These are phyloP conservation scores for Holtermannia corniformis DNA, from an alignment of 768 basidiomycete species.

Conservation along the genomic window DNA sequence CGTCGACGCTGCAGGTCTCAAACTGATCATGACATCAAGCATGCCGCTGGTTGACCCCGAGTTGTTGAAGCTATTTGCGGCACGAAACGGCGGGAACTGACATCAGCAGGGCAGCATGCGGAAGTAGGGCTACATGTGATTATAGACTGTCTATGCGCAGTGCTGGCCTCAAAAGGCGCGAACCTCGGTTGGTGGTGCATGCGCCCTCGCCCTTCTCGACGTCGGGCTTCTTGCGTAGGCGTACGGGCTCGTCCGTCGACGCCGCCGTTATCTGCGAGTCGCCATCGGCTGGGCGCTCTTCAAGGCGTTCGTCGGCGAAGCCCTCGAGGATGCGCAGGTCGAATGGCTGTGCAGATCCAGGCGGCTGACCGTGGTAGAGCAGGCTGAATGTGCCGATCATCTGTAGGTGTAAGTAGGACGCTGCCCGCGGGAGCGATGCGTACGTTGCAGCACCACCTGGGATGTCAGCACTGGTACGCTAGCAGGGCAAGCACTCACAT, in stretches of 20 bases:
- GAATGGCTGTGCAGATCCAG: neutral
- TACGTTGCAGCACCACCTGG: neutral
- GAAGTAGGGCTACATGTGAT: no score
- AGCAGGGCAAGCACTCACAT: no score
- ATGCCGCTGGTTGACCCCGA: no score
- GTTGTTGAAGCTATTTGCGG: no score
- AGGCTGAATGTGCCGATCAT: neutral
- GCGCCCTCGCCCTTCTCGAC: neutral
- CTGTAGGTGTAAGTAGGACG: neutral
- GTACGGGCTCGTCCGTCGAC: neutral
- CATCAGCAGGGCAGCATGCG: no score
- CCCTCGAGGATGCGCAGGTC: neutral
- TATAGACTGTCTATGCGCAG: no score
- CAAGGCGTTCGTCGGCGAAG: neutral
- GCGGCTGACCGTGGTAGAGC: neutral
- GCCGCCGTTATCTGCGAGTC: neutral
- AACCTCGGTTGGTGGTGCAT: no score
- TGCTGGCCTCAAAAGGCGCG: no score
- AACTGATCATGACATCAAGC: no score
- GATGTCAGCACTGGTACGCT: no score
- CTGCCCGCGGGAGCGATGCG: neutral
- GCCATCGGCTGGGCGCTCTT: neutral
- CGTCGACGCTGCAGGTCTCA: no score
- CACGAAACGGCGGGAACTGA: no score
- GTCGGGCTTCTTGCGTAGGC: neutral